phyloP scores from a whole-genome alignment of 495 filamentous ascomycete genomes.

The Apodospora peruviana region DNA sequence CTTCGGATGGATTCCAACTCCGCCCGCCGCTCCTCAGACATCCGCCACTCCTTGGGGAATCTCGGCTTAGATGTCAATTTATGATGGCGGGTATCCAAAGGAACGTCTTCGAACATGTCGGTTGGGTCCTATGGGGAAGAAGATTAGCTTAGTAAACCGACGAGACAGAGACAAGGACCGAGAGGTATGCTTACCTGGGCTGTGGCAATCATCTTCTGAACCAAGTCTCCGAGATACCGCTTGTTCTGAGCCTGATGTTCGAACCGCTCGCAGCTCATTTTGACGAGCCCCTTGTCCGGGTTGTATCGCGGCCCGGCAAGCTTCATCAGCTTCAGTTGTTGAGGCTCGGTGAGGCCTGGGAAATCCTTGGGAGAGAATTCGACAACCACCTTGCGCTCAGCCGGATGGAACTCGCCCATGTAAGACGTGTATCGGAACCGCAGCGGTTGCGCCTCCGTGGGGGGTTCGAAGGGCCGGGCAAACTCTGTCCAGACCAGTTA shows the following conservation, averaged over 20 bases:
- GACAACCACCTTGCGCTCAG: conserved; percentile 86
- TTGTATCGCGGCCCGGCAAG: conserved; percentile 86
- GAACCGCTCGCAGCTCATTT: conserved; percentile 89
- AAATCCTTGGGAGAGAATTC: conserved; percentile 72
- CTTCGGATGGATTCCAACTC: conserved; percentile 56
- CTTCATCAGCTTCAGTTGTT: conserved; percentile 80
- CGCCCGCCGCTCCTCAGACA: conserved; percentile 63
- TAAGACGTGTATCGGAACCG: conserved; percentile 98
- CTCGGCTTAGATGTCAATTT: conserved; percentile 58
- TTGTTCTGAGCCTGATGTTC: conserved; percentile 91
- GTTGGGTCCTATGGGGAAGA: conserved; percentile 46
- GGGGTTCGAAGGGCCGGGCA: conserved; percentile 72
- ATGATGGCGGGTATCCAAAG: conserved; percentile 86
- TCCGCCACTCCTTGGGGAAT: conserved; percentile 77
- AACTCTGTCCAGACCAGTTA: conserved; percentile 50
- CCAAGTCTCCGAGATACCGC: conserved; percentile 75
- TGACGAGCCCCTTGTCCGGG: conserved; percentile 73
- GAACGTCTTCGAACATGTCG: conserved; percentile 84
- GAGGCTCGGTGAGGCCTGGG: conserved; percentile 51
- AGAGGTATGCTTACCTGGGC: conserved; percentile 51
- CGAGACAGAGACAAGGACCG: neutral
- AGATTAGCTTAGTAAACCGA: neutral
- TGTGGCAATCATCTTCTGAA: conserved; percentile 66
- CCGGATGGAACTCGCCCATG: conserved; percentile 89
- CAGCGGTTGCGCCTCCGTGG: conserved; percentile 58